Evolutionary conservation across 1,284 basidiomycete genomes (phyloP), one percentile per base, ranked within the genome.

Genomic region (Stygiomarasmius scandens): DNA sequence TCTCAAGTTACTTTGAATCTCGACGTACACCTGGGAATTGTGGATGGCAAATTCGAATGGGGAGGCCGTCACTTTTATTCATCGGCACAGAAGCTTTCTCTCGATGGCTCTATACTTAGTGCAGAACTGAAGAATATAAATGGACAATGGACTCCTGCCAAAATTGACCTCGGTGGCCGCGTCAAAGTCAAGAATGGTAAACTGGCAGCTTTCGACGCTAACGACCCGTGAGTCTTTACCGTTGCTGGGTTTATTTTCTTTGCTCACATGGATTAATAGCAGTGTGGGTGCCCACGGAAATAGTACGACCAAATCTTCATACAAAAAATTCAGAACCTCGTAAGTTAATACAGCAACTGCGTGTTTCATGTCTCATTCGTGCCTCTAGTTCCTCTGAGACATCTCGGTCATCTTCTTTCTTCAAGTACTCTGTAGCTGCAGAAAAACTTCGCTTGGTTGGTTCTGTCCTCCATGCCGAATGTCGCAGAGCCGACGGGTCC

Each of bases 401-500:
- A n/a, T 44, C 27, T 2, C 43, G 52, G 47, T 54, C 52, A 2
- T 34, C 44, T 38, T 34, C 0, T 34, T 54, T 23, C 27, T 54
- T 54, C 52, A 54, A 34, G 45, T 47, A 36, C 27, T 47, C 27
- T 27, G 23, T 54, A 36, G 10, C 19, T 20, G 54, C 22, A 2
- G 25, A 24, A 8, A 20, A 8, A 14, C 16, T 56, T 12, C 54
- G 54, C 24, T 44, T 56, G 48, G 24, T 25, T 5, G 43, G 43
- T 10, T 49, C 48, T 14, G 14, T 51, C n/a, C 48, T 56, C 9
- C 48, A 54, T 27, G 54, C 54, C 10, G 38, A 50, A 20, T 50
- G 47, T 44, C 54, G 32, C n/a, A 20, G 25, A 16, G 25, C 45
- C 22, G 54, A 47, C 25, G 38, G 11, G 12, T 10, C 6, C 29